Evolutionary conservation across 352 stramenopile genomes (phyloP), one percentile per base, ranked within the genome.

Genomic region (Phytophthora sojae): DNA sequence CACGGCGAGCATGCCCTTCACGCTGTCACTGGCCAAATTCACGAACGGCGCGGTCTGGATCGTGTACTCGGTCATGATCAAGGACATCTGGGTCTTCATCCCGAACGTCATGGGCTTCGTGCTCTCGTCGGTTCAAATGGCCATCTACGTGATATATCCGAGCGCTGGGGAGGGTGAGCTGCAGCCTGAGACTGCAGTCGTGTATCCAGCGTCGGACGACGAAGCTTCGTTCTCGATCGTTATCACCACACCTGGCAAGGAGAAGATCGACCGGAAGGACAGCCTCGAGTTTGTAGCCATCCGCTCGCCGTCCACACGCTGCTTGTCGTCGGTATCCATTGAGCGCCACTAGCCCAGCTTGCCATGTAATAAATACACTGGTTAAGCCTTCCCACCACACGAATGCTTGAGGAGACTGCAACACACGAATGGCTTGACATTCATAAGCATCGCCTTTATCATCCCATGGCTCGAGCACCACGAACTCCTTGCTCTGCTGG

Each of bases 21-120:
- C 66, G 2, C 37, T 81, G 15, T 76, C 57, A 49, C 50, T 79
- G 37, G 69, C 69, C 2, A 72, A 71, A 61, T 69, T 74, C 25
- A 70, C 75, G 35, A 89, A 77, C 61, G 82, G 83, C 53, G 70
- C 71, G 8, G 70, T 78, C 9, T 90, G 80, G 82, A 64, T 76
- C 15, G 44, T 77, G 15, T 90, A 87, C 58, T 70, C 78, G 0
- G 54, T 77, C 8, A 70, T 90, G 12, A 62, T 77, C 14, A 56
- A 68, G 49, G 79, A 90, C 44, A 53, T 76, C 4, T 83, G 81
- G 61, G 71, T 90, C 23, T 51, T 89, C 2, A 63, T 79, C 19
- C 79, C 79, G 12, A 85, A 76, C 11, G 63, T 73, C 5, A 73
- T 81, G n/a, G 83, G 81, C 17, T 69, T 42, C 50, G 37, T 73